phyloP scores from a whole-genome alignment of 192 early-diverging fungal genomes.

The Podila epigama region DNA sequence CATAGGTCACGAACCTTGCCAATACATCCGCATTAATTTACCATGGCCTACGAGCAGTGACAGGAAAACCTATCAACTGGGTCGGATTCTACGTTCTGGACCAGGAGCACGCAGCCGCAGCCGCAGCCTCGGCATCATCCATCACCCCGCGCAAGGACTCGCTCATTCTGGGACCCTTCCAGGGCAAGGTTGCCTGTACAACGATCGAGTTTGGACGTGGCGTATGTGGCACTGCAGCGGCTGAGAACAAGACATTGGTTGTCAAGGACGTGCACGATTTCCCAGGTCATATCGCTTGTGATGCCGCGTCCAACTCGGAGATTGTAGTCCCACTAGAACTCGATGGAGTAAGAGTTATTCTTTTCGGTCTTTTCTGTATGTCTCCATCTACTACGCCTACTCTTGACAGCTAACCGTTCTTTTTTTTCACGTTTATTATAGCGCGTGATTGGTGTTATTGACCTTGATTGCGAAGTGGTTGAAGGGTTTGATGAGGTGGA shows the following conservation, averaged over 20 bases:
- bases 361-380: slow-evolving; percentile 10
- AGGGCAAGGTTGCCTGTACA: slow-evolving; percentile 90
- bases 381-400: neutral
- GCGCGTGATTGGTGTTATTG: slow-evolving; percentile 71
- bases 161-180: slow-evolving; percentile 90
- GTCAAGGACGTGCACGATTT: slow-evolving; percentile 85
- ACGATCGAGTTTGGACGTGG: slow-evolving; percentile 83
- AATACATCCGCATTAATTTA: slow-evolving; percentile 84
- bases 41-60: slow-evolving; percentile 75
- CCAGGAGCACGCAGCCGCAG: slow-evolving; percentile 30
- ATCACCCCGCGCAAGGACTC: slow-evolving; percentile 14
- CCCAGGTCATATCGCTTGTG: slow-evolving; percentile 92
- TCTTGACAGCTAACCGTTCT: neutral
- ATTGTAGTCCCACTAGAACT: slow-evolving; percentile 82
- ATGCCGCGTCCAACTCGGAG: slow-evolving; percentile 83
- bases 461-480: slow-evolving; percentile 69
- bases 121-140: neutral
- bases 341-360: slow-evolving; percentile 46
- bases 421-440: slow-evolving; percentile 20
- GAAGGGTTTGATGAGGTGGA: slow-evolving; percentile 77
- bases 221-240: slow-evolving; percentile 89
- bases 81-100: slow-evolving; percentile 84
- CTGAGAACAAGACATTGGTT: slow-evolving; percentile 59
- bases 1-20: slow-evolving; percentile 77
- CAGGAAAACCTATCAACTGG: slow-evolving; percentile 76